phyloP scores from a whole-genome alignment of 2,329 filamentous ascomycete species.

The Arthrinium puccinioides region DNA sequence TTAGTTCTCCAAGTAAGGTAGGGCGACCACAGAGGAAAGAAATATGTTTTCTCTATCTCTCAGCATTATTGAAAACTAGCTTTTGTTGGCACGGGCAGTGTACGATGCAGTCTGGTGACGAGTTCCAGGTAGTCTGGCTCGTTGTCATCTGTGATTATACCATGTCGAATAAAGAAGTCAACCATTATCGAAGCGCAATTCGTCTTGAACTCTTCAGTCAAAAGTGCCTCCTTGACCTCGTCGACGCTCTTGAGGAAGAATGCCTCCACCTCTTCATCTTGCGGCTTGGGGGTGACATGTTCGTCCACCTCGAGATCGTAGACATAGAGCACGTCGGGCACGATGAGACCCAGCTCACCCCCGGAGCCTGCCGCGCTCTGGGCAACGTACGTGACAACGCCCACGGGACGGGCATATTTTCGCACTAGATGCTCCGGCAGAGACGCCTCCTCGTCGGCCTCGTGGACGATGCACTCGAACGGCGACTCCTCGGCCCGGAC shows the following conservation, averaged over 20 bases:
- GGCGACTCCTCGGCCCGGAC: constrained; percentile 55
- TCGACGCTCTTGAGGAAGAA: constrained; percentile 51
- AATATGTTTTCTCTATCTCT: too few species aligned
- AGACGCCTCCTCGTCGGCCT: constrained; percentile 65
- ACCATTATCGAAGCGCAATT: constrained; percentile 62
- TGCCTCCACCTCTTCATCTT: constrained; percentile 51
- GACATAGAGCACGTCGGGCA: constrained; percentile 63
- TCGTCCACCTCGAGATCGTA: constrained; percentile 58
- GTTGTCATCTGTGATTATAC: constrained; percentile 55
- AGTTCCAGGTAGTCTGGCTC: constrained; percentile 63
- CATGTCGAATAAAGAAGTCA: constrained; percentile 66
- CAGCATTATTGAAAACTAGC: neutral
- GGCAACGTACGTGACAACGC: constrained; percentile 62
- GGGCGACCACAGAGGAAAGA: too few species aligned
- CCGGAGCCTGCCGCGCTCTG: constrained; percentile 55
- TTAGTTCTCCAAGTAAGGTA: too few species aligned
- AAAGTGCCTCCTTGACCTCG: constrained; percentile 47
- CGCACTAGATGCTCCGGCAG: constrained; percentile 52
- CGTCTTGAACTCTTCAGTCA: constrained; percentile 60
- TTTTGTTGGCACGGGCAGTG: constrained; percentile 13
- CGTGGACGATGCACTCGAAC: constrained; percentile 59
- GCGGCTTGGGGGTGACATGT: constrained; percentile 50
- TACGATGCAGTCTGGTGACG: constrained; percentile 20
- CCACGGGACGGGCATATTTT: constrained; percentile 40
- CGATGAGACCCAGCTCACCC: constrained; percentile 52